These are phyloP conservation scores for Kondoa subrosea DNA, from an alignment of 768 basidiomycete genomes.

Conservation along the genomic window DNA sequence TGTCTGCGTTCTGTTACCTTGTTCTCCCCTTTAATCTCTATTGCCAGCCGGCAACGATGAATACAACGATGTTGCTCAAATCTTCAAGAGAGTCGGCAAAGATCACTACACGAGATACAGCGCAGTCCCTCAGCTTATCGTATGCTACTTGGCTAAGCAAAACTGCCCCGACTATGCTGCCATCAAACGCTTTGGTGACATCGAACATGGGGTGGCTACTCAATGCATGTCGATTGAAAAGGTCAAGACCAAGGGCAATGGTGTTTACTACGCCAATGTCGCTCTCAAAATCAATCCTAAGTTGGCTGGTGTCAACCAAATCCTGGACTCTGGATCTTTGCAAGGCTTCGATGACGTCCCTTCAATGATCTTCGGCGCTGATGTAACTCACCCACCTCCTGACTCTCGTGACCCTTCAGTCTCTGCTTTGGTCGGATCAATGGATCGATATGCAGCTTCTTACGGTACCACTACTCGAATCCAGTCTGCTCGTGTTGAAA, in stretches of 20 bases:
- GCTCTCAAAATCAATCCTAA: constrained; percentile 23
- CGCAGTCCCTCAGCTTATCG: constrained; percentile 5
- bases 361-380: constrained; percentile 17
- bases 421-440: constrained; percentile 20
- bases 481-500: constrained; percentile 14
- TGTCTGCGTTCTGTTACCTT: neutral
- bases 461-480: constrained; percentile 21
- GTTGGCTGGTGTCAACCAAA: constrained; percentile 19
- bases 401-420: constrained; percentile 20
- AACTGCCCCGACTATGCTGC: neutral
- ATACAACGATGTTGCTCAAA: constrained; percentile 5
- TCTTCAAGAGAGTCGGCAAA: constrained; percentile 1
- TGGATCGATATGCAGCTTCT: constrained; percentile 11
- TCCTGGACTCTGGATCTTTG: constrained; percentile 4
- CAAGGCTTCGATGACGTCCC: constrained; percentile 11
- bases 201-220: constrained; percentile 19
- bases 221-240: constrained; percentile 22
- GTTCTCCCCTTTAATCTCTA: neutral
- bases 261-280: constrained; percentile 16
- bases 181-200: constrained; percentile 22
- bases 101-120: neutral
- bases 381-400: constrained; percentile 20
- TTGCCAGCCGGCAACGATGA: constrained; percentile 3
- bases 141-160: constrained; percentile 6
- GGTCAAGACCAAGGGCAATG: constrained; percentile 14